Evolutionary conservation across 2,329 filamentous ascomycete species (phyloP).

Genomic region (Xylariaceae sp.): DNA sequence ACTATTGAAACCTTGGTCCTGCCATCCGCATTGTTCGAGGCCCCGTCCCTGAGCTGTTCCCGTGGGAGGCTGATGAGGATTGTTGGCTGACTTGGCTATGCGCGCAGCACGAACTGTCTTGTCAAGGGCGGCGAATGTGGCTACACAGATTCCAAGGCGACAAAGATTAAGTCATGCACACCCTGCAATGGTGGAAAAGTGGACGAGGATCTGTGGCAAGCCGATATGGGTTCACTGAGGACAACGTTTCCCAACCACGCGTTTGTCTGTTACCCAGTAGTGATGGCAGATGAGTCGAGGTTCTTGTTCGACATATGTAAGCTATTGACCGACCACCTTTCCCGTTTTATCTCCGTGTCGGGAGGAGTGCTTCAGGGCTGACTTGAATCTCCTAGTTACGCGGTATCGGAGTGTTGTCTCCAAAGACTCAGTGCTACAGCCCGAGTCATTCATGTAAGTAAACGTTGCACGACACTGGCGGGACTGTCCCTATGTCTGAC

Average conservation of each 20-base stretch:
- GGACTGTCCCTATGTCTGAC: conserved; percentile 4
- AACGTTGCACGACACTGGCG: background rate
- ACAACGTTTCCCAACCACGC: conserved; percentile 16
- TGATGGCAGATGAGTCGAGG: conserved; percentile 19
- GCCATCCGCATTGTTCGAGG: too few species aligned
- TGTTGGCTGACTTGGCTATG: conserved; percentile 9
- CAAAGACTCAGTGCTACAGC: conserved; percentile 12
- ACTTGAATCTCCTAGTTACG: conserved; percentile 13
- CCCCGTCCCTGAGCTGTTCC: too few species aligned
- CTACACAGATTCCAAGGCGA: conserved; percentile 18
- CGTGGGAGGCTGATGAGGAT: too few species aligned
- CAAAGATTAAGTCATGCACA: conserved; percentile 11
- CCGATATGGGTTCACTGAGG: conserved; percentile 13
- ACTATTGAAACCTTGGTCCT: too few species aligned
- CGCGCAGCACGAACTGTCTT: conserved; percentile 22
- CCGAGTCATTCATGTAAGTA: conserved; percentile 17
- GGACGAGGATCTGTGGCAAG: conserved; percentile 14
- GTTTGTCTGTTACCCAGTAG: conserved; percentile 18
- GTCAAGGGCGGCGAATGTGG: conserved; percentile 23
- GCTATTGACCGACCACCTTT: background rate
- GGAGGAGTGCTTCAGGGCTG: background rate
- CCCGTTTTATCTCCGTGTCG: background rate
- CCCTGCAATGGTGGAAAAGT: conserved; percentile 10
- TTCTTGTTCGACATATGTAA: conserved; percentile 22
- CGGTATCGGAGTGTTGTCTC: conserved; percentile 20